Evolutionary conservation across 257 asterid species (phyloP), one percentile per base, ranked within the genome.

Genomic region (Haberlea rhodopensis): DNA sequence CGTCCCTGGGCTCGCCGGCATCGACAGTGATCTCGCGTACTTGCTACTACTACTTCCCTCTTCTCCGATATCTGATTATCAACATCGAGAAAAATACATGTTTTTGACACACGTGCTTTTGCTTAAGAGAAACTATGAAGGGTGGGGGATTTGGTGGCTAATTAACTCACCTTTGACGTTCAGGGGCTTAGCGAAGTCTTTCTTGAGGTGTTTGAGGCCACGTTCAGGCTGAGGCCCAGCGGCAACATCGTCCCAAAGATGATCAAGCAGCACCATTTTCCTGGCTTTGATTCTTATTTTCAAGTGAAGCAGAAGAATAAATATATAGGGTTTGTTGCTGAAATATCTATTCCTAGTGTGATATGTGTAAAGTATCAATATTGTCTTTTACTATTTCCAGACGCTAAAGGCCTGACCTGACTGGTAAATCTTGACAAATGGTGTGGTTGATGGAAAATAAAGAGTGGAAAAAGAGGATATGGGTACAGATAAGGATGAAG

Each of bases 191-290:
- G 78, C 8, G 66, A 79, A 78, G 65, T 48, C 72, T 65, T 80
- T 82, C 71, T 91, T 71, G 64, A 92, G 96, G 66, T 85, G 92
- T 71, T 84, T 82, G 2, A 89, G 97, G 79, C 96, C 97, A 20
- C 84, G 80, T 28, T 82, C 91, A 51, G 98, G 96, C 63, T 73
- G 86, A 62, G 96, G 96, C 63, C 98, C 98, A 60, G 91, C 98
- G 6, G 76, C 86, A 6, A 87, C 95, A 31, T 92, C 98, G 59
- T 92, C 98, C 98, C 97, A 92, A 3, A 92, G 81, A 16, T 85
- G 82, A 67, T 89, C 98, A 8, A 92, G 84, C 73, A 92, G 83
- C 76, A 83, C 95, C 96, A 89, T 88, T 56, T 62, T 62, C 7
- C 4, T 8, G 4, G 3, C 16, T 9, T 5, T n/a, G 9, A 2